These are phyloP conservation scores for Zygnema cylindricum DNA, from an alignment of 139 green algal genomes.

Conservation along the genomic window DNA sequence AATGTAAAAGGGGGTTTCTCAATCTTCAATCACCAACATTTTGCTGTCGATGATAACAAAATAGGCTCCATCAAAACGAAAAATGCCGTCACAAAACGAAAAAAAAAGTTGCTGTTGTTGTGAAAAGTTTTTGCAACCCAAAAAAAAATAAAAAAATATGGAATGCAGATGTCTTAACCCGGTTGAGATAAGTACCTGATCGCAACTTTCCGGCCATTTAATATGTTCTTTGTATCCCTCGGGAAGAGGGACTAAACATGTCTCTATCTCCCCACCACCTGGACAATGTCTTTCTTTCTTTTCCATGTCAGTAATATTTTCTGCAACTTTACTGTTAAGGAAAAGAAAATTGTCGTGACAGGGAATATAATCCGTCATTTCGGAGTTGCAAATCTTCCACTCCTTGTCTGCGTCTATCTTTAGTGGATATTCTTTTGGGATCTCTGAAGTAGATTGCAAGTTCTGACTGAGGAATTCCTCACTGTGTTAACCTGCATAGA, in stretches of 20 bases:
- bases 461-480: neutral
- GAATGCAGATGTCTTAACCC: conserved; percentile 50
- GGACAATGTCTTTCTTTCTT: conserved; percentile 52
- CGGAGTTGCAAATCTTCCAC: conserved; percentile 21
- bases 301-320: conserved; percentile 29
- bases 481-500: neutral
- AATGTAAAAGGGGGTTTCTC: no score
- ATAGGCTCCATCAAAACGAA: no score
- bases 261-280: neutral
- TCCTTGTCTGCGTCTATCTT: neutral
- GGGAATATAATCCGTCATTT: conserved; percentile 39
- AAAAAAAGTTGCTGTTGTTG: no score
- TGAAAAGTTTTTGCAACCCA: no score
- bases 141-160: no score
- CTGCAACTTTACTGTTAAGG: conserved; percentile 28
- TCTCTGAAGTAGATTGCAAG: neutral
- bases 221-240: conserved; percentile 51
- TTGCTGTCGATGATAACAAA: no score
- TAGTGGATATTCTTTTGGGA: neutral
- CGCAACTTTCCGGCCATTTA: conserved; percentile 55
- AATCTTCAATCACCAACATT: no score
- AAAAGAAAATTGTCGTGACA: conserved; percentile 35
- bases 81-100: no score
- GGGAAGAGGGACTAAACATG: conserved; percentile 49
- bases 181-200: conserved; percentile 32